phyloP scores from a whole-genome alignment of 2,329 filamentous ascomycete genomes.

The Apiospora sp. region DNA sequence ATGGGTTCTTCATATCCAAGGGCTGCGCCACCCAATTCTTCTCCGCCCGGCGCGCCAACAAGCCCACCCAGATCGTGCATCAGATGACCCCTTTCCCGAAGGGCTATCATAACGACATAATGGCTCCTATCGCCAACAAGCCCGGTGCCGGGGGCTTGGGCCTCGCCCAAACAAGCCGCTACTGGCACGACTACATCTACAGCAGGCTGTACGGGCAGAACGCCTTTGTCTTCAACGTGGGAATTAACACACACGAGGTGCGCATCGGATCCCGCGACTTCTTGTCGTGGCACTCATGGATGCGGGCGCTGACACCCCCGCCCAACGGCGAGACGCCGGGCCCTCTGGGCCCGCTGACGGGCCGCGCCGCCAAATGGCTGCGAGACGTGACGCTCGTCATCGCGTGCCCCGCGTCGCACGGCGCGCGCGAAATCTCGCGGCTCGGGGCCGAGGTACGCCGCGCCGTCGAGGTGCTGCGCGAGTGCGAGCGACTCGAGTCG shows the following conservation, averaged over 20 bases:
- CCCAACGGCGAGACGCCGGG: not conserved
- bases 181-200: slow-evolving; percentile 9
- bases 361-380: not conserved
- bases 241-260: not conserved
- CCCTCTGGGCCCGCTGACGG: slow-evolving; percentile 9
- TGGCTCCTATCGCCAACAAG: not conserved
- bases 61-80: slow-evolving; percentile 8
- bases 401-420: slow-evolving; percentile 13
- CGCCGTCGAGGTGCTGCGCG: not conserved
- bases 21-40: slow-evolving; percentile 22
- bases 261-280: not conserved
- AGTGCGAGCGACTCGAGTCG: not conserved
- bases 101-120: not conserved
- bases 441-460: not conserved
- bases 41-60: not conserved
- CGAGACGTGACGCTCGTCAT: slow-evolving; percentile 1
- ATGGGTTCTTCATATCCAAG: not conserved
- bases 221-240: slow-evolving; percentile 19
- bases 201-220: slow-evolving; percentile 10
- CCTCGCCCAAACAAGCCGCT: slow-evolving; percentile 12
- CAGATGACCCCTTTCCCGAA: not conserved
- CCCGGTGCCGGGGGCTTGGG: not conserved
- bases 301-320: not conserved
- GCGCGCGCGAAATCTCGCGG: not conserved
- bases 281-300: not conserved